Percentiles rank a stretch among this genome's conserved stretches.
phyloP scores from a whole-genome alignment of 2,329 filamentous ascomycete genomes.

The Tolypocladium nubicola region DNA sequence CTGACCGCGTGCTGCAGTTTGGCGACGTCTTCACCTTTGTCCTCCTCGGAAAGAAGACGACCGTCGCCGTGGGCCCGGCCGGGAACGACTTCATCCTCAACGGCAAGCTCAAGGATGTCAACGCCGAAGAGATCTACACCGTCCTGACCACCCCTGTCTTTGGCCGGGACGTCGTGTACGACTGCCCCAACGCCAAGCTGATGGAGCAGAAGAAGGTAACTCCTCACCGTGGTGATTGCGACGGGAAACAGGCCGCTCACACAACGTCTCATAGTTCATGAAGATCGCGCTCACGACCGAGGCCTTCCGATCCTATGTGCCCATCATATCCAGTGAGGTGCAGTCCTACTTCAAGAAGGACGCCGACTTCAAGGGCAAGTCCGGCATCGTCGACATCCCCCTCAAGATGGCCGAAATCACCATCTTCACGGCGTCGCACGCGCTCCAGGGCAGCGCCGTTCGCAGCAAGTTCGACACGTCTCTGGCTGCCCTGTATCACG shows the following conservation, averaged over 20 bases:
- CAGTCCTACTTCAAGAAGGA: conserved; percentile 60
- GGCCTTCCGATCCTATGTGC: conserved; percentile 65
- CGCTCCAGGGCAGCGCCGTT: conserved; percentile 75
- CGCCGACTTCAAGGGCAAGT: conserved; percentile 54
- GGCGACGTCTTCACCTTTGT: conserved; percentile 87
- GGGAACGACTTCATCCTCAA: conserved; percentile 91
- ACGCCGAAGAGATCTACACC: conserved; percentile 82
- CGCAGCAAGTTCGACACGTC: conserved; percentile 69
- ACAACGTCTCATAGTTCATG: conserved; percentile 48
- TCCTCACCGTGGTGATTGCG: neutral
- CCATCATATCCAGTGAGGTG: conserved; percentile 67
- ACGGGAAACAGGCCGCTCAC: conserved; percentile 6
- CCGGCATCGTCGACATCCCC: conserved; percentile 61
- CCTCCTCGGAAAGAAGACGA: conserved; percentile 80
- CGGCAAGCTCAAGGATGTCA: conserved; percentile 80
- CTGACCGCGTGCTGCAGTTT: conserved; percentile 46
- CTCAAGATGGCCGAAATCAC: conserved; percentile 76
- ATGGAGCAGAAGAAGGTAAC: conserved; percentile 93
- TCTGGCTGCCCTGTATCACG: conserved; percentile 75
- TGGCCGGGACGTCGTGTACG: conserved; percentile 79
- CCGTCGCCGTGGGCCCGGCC: conserved; percentile 69
- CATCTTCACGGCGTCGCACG: conserved; percentile 80
- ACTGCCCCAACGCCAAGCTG: conserved; percentile 81
- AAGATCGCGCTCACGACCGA: conserved; percentile 70
- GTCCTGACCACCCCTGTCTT: conserved; percentile 65